Base-by-base conservation (phyloP, 208 protist species). In the Vickermania ingenoplastis region DNA sequence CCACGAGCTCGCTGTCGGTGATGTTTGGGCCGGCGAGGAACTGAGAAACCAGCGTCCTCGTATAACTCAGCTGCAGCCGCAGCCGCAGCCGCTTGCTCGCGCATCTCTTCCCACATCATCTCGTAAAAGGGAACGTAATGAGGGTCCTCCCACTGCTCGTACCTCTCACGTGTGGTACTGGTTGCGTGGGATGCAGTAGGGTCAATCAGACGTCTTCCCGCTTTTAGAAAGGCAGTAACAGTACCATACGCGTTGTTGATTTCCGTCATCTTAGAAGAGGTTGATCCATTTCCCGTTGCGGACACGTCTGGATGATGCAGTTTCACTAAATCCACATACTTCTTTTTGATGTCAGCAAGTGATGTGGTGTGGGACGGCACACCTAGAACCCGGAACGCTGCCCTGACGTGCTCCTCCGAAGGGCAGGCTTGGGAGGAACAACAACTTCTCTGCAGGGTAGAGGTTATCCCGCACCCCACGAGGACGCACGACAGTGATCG, bases 71-170 rank as follows among this genome's bases (percentile, higher is more conserved):
- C 45, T n/a, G 26, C 48, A 53, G 77, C 79, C 2, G 31, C 50
- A 23, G 77, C 76, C 41, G 69, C 71, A 7, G 83, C 82, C 26
- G 77, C 78, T 57, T 89, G 87, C 0, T 79, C 76, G 13, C 79
- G 74, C 84, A 94, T 91, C 72, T 94, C 84, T 27, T 92, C 84
- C 85, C 88, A 92, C 82, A 94, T 90, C 69, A 92, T 83, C 56
- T 94, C 88, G 65, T 94, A 94, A 61, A 94, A 71, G 24, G 89
- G 70, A 2, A 84, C 88, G 59, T 92, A 77, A 79, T 76, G 86
- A 2, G 87, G 87, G 54, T 83, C 75, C 53, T 91, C 90, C n/a
- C 50, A 17, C 0, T 63, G 71, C 59, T 90, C 81, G 69, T 86
- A 89, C 29, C 66, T 27, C 36, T 75, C 56, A 29, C 48, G 41